These are phyloP conservation scores for Pseudocercospora eumusae DNA, from an alignment of 2,329 filamentous ascomycete species.

Conservation along the genomic window DNA sequence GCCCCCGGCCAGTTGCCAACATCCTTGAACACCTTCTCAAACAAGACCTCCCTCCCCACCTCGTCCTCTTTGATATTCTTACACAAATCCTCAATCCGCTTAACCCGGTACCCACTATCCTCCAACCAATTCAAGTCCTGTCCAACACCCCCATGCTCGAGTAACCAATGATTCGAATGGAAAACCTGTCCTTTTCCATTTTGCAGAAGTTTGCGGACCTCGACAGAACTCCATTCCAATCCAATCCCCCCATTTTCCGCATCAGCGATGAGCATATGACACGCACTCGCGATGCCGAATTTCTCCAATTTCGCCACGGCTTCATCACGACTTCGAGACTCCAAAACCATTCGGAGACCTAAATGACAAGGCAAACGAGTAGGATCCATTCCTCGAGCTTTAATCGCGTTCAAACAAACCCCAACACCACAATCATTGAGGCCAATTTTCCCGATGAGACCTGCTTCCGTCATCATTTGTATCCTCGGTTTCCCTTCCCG, in stretches of 20 bases:
- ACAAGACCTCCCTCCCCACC: slow-evolving; percentile 20
- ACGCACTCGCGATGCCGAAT: slow-evolving; percentile 55
- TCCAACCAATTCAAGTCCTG: slow-evolving; percentile 46
- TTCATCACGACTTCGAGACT: slow-evolving; percentile 50
- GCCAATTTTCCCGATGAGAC: slow-evolving; percentile 66
- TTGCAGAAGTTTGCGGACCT: slow-evolving; percentile 38
- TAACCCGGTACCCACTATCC: slow-evolving; percentile 44
- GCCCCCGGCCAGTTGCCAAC: slow-evolving; percentile 44
- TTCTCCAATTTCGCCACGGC: slow-evolving; percentile 50
- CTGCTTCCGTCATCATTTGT: slow-evolving; percentile 60
- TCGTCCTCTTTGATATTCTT: slow-evolving; percentile 23
- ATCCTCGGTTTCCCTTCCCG: slow-evolving; percentile 51
- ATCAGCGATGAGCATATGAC: slow-evolving; percentile 59
- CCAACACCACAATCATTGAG: slow-evolving; percentile 63
- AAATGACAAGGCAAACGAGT: slow-evolving; percentile 61
- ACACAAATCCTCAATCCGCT: slow-evolving; percentile 42
- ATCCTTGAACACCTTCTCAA: slow-evolving; percentile 43
- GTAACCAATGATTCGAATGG: slow-evolving; percentile 49
- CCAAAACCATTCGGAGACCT: slow-evolving; percentile 57
- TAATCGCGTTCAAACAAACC: slow-evolving; percentile 63
- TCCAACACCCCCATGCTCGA: slow-evolving; percentile 42
- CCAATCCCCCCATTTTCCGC: slow-evolving; percentile 46
- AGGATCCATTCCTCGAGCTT: slow-evolving; percentile 56
- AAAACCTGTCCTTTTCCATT: slow-evolving; percentile 42
- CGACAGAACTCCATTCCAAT: slow-evolving; percentile 51